Base-by-base conservation (phyloP, 2,329 filamentous ascomycete species). In the Aspergillus sp. region DNA sequence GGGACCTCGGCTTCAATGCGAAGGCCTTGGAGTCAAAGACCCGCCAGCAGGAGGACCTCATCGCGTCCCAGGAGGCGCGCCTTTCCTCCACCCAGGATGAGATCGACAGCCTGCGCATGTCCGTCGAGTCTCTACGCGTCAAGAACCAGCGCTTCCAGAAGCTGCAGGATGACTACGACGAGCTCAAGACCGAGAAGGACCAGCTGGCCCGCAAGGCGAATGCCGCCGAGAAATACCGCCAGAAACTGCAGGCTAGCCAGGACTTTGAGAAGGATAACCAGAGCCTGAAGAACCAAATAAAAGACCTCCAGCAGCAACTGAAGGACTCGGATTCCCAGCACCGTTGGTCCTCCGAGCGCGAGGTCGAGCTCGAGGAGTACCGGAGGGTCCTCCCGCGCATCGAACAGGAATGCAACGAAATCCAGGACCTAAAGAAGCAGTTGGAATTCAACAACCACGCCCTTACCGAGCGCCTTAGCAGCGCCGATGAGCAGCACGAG, bases 11-110 rank as follows among this genome's bases (percentile, higher is more conserved):
- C 62, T 51, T 69, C 62, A 60, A 57, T 40, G 55, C 52, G 32
- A 63, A 57, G 42, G 57, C 56, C 2, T 37, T 63, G 22, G 59
- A 57, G 58, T 68, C 38, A 61, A 81, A 44, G 66, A 78, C 60
- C 4, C 55, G 58, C 20, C 61, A 85, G 45, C 77, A 82, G 47
- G 78, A 84, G 53, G 71, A 80, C 36, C 66, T 85, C 30, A 86
- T 88, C 49, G 75, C 77, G 24, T 72, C 68, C 15, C 74, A 85
- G 44, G 82, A 88, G 53, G 69, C 71, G 13, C 73, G 82, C 44
- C 60, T 80, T 8, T 73, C 81, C 35, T 65, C 70, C 19, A 47
- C 59, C 17, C 60, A 67, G 36, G 54, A 63, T 35, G 61, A 66
- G 37, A 57, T 64, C 5, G 61, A 64, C 39, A 57, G 58, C 16